Percentiles rank a stretch among this genome's conserved stretches.
phyloP scores from a whole-genome alignment of 192 early-diverging fungal genomes.

The Mortierella alpina region DNA sequence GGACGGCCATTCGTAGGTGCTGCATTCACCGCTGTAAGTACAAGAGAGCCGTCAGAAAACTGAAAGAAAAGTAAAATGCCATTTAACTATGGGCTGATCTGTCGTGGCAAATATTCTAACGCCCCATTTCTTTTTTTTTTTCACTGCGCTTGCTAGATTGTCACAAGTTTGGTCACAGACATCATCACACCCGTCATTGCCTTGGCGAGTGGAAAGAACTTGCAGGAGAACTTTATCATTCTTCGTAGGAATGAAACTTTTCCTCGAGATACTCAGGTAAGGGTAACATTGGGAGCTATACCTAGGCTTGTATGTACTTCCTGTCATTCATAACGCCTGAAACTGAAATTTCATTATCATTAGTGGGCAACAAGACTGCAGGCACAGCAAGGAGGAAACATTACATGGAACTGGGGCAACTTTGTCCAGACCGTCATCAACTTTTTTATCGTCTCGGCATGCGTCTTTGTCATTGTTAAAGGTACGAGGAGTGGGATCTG shows the following conservation, averaged over 20 bases:
- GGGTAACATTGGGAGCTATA: not conserved
- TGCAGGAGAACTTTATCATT: conserved; percentile 55
- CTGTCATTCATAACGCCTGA: not conserved
- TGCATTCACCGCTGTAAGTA: conserved; percentile 49
- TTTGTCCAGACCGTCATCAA: conserved; percentile 73
- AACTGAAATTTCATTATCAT: not conserved
- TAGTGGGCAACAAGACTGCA: conserved; percentile 10
- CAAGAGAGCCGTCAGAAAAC: not conserved
- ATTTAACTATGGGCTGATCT: not conserved
- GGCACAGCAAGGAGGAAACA: conserved; percentile 55
- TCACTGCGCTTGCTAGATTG: conserved; percentile 14
- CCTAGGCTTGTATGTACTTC: not conserved
- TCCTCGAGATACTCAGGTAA: not conserved
- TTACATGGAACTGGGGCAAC: conserved; percentile 72
- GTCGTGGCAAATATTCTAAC: not conserved
- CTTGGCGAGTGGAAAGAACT: conserved; percentile 61
- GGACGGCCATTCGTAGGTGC: conserved; percentile 21
- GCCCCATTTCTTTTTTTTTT: not conserved
- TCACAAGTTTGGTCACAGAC: conserved; percentile 61
- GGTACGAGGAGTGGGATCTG: conserved; percentile 9
- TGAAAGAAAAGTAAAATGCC: not conserved
- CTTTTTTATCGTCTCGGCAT: conserved; percentile 67
- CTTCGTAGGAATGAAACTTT: conserved; percentile 43
- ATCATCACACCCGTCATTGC: conserved; percentile 68
- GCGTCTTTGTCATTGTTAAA: conserved; percentile 73